Conservation (phyloP, 805 yeast genomes). For the Tetrapisispora fleetii region DNA sequence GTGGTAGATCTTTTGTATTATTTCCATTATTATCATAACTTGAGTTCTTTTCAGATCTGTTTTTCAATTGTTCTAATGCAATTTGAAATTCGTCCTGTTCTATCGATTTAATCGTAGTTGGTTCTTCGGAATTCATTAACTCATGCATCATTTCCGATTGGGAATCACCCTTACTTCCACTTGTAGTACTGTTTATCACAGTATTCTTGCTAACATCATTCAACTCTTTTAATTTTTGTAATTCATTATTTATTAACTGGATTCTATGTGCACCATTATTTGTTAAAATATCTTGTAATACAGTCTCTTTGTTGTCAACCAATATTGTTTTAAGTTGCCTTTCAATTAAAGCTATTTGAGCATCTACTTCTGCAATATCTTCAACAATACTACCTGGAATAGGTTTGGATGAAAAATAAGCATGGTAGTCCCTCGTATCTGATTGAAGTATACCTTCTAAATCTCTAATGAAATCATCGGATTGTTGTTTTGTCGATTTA, state of each 20-base stretch:
- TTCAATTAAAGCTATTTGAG: slow-evolving; percentile 41
- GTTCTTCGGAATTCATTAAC: slow-evolving; percentile 15
- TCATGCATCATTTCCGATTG: slow-evolving; percentile 8
- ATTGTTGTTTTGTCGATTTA: slow-evolving; percentile 13
- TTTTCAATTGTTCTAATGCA: slow-evolving; percentile 17
- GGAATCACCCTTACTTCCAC: background rate
- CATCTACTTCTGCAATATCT: slow-evolving; percentile 66
- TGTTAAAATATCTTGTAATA: slow-evolving; percentile 38
- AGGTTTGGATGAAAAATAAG: slow-evolving; percentile 35
- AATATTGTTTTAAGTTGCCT: slow-evolving; percentile 34
- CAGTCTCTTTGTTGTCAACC: slow-evolving; percentile 25
- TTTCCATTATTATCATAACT: slow-evolving; percentile 7
- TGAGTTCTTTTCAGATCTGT: slow-evolving; percentile 9
- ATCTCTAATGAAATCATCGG: slow-evolving; percentile 28
- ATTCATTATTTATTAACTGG: slow-evolving; percentile 11
- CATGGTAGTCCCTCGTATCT: slow-evolving; percentile 37
- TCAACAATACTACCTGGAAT: slow-evolving; percentile 36
- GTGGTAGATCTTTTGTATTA: slow-evolving; percentile 21
- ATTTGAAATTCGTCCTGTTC: slow-evolving; percentile 26
- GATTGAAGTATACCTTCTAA: slow-evolving; percentile 36
- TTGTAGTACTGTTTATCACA: background rate
- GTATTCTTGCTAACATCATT: slow-evolving; percentile 15
- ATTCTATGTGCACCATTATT: slow-evolving; percentile 10
- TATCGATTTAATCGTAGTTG: slow-evolving; percentile 10
- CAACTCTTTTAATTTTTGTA: slow-evolving; percentile 25